Conservation (phyloP, 2,329 filamentous ascomycete genomes). For the Pseudocercospora vitis region DNA sequence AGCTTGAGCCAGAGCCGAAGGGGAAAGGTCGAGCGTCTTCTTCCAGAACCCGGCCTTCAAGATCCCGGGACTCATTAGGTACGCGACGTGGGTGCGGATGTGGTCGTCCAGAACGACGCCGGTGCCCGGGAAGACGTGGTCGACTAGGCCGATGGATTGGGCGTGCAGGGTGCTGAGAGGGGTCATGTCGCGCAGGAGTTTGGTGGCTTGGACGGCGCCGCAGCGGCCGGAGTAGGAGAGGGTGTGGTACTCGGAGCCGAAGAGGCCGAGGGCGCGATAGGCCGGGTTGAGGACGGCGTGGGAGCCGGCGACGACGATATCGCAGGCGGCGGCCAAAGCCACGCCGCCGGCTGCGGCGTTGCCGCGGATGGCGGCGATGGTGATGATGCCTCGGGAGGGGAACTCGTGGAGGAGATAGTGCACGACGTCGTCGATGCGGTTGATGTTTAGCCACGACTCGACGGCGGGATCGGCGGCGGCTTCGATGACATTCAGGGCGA, state of each 20-base stretch:
- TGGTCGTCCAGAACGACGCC: slow-evolving; percentile 39
- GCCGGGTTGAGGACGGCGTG: slow-evolving; percentile 47
- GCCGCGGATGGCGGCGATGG: slow-evolving; percentile 43
- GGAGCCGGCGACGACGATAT: slow-evolving; percentile 42
- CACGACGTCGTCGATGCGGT: slow-evolving; percentile 47
- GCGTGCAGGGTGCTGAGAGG: slow-evolving; percentile 44
- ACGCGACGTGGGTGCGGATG: slow-evolving; percentile 40
- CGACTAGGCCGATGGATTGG: slow-evolving; percentile 42
- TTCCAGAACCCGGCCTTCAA: slow-evolving; percentile 39
- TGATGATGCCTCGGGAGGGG: slow-evolving; percentile 39
- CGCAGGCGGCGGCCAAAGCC: slow-evolving; percentile 42
- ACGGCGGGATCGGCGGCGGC: slow-evolving; percentile 40
- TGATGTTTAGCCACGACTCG: slow-evolving; percentile 49
- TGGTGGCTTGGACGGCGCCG: slow-evolving; percentile 35
- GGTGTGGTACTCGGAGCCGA: slow-evolving; percentile 47
- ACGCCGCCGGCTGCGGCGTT: slow-evolving; percentile 49
- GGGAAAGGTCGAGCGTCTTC: slow-evolving; percentile 37
- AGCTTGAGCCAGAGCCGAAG: slow-evolving; percentile 36
- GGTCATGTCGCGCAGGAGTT: slow-evolving; percentile 41
- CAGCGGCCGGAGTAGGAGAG: slow-evolving; percentile 44
- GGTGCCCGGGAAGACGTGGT: slow-evolving; percentile 42
- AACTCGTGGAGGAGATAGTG: slow-evolving; percentile 43
- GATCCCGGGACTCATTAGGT: slow-evolving; percentile 33
- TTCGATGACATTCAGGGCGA: slow-evolving; percentile 49
- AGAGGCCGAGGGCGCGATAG: slow-evolving; percentile 40